Evolutionary conservation across 176 grass and related monocot genomes (phyloP), one percentile per base, ranked within the genome.

Genomic region (Stipa capillata): DNA sequence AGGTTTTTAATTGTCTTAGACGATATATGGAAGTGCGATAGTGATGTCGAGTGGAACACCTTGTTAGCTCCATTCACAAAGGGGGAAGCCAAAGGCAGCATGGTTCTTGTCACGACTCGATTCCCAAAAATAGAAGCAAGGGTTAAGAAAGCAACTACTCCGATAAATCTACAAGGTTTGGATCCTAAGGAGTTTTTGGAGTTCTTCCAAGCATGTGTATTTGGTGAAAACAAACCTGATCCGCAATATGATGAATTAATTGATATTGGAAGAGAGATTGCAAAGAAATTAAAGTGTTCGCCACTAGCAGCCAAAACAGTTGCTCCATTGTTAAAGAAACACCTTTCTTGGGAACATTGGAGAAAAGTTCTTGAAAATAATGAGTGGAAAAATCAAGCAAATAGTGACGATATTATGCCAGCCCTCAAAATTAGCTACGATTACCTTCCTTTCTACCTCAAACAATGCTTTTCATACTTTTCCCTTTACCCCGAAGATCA

Each of bases 391-490:
- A 67, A 67, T 43, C 5, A 67, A 12, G 42, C n/a, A 67, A 42
- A 27, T 24, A 42, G 5, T 4, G 36, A 67, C 4, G 37, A 43
- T 6, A 67, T 67, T 42, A 67, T 67, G 37, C 37, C 64, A 67
- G 37, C 64, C 64, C 64, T 67, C 1, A 67, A 67, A 67, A 67
- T 67, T 67, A 67, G 64, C 23, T 67, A 67, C 7, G 64, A 67
- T 67, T 67, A 16, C 64, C 64, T 67, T 43, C 37, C 64, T 42
- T 67, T 67, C 64, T 21, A 67, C 64, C 64, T 67, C 11, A 67
- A 67, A 67, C 21, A 67, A 67, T 67, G 64, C 16, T 67, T 67
- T 67, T 27, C 64, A 42, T 67, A 67, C 42, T 67, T 67, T 67
- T 25, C 11, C 37, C 64, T 67, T 43, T 67, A 42, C 12, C 64